These are phyloP conservation scores for Mediolabrus comicus DNA, from an alignment of 108 stramenopile genomes.

Conservation along the genomic window DNA sequence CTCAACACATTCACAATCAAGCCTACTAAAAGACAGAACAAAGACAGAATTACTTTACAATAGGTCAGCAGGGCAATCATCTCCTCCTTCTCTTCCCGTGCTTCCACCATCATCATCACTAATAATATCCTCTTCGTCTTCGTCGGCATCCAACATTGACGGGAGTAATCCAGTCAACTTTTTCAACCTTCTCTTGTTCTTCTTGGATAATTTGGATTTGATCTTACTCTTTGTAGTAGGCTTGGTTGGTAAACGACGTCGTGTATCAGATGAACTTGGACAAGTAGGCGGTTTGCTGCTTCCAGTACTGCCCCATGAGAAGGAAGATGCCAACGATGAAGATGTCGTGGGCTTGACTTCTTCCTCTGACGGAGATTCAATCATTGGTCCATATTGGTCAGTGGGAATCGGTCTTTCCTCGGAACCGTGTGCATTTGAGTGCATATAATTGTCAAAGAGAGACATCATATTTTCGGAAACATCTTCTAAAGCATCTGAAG, in stretches of 20 bases:
- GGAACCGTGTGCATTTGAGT: neutral
- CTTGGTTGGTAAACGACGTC: conserved; percentile 8
- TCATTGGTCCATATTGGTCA: neutral
- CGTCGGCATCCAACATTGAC: conserved; percentile 39
- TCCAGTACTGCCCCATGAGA: conserved; percentile 27
- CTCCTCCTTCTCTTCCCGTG: neutral
- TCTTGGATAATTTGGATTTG: conserved; percentile 12
- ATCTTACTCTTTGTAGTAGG: conserved; percentile 1
- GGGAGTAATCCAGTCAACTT: conserved; percentile 28
- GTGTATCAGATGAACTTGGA: conserved; percentile 23
- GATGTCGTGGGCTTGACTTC: conserved; percentile 10
- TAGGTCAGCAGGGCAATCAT: neutral
- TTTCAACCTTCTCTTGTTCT: conserved; percentile 18
- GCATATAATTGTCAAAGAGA: conserved; percentile 7
- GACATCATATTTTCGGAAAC: conserved; percentile 19
- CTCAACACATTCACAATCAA: no score
- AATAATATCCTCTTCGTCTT: conserved; percentile 27
- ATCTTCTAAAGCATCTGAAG: conserved; percentile 22
- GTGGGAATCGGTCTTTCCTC: conserved; percentile 1
- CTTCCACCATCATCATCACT: neutral
- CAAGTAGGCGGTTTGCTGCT: conserved; percentile 35
- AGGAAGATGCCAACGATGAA: conserved; percentile 14
- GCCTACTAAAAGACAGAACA: no score
- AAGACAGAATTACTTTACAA: neutral
- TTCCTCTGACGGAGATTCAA: neutral